Base-by-base conservation (phyloP, 768 basidiomycete genomes). In the Ramaria sp. region DNA sequence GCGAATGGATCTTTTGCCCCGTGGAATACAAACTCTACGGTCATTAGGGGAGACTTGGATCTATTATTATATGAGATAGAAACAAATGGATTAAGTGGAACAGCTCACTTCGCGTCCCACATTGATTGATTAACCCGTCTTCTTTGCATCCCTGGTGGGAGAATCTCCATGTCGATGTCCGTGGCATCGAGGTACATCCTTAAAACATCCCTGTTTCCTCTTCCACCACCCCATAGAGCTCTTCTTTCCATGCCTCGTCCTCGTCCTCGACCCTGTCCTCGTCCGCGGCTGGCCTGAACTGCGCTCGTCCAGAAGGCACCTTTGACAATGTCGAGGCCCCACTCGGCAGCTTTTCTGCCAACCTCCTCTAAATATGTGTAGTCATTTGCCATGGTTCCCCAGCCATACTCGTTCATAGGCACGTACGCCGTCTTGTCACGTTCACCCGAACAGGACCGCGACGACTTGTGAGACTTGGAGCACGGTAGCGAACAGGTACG, bases 361-460 rank as follows among this genome's bases (percentile, higher is more conserved):
- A 91, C 67, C 16, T 90, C 87, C 68, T 96, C 93, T 59, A 96
- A 72, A 64, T 82, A 93, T 39, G 74, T 73, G 65, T 92, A 96
- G 68, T 96, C 93, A 61, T 83, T 78, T 82, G 91, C 86, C 82
- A 95, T 84, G 25, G 78, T 76, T 8, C 89, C 88, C 79, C 87
- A 90, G 4, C 79, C 78, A 62, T 91, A 95, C 60, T 80, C 64
- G 61, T 88, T 91, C 81, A 93, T 84, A 12, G 85, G 78, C 15
- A 92, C 79, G 64, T 82, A 89, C 2, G 75, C 76, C 0, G 72
- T 79, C 62, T 82, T 83, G 69, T 92, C 75, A 52, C 89, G 82
- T 57, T 79, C 71, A 10, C 89, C 90, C 0, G 78, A 76, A 63
- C 89, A 92, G 13, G 74, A 73, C 15, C 71, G 73, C 15, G 65